Evolutionary conservation across 2,329 filamentous ascomycete species (phyloP).

Genomic region (Leptographium radiaticola): DNA sequence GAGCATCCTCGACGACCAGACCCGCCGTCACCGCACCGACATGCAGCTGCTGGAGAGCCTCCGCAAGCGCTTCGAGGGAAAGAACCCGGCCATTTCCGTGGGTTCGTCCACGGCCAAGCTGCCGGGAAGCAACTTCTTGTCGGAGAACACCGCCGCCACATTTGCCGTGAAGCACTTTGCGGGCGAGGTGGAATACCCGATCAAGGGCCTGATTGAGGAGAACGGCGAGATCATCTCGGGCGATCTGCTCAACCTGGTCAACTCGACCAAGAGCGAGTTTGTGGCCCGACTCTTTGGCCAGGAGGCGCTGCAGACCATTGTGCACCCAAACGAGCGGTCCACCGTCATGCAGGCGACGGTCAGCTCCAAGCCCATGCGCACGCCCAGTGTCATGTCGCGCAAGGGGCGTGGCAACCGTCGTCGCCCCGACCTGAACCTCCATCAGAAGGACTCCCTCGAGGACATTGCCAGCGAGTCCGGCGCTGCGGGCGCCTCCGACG

Average conservation of each 20-base stretch:
- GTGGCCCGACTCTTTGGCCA: slow-evolving; percentile 89
- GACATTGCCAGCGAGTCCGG: slow-evolving; percentile 30
- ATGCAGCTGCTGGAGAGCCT: slow-evolving; percentile 82
- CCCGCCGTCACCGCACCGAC: slow-evolving; percentile 75
- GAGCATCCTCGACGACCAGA: slow-evolving; percentile 93
- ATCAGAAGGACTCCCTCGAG: slow-evolving; percentile 28
- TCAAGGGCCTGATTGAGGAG: slow-evolving; percentile 79
- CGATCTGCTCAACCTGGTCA: slow-evolving; percentile 89
- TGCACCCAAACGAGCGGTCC: slow-evolving; percentile 81
- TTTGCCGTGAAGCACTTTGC: slow-evolving; percentile 95
- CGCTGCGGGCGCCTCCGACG: slow-evolving; percentile 20
- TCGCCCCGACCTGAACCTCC: slow-evolving; percentile 19
- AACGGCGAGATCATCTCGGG: slow-evolving; percentile 94
- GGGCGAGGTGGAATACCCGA: slow-evolving; percentile 87
- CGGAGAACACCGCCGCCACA: slow-evolving; percentile 63
- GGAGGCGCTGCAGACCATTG: slow-evolving; percentile 79
- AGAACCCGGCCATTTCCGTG: slow-evolving; percentile 80
- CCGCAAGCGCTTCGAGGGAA: slow-evolving; percentile 85
- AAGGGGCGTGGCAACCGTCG: slow-evolving; percentile 32
- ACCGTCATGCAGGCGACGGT: slow-evolving; percentile 94
- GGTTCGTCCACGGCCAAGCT: slow-evolving; percentile 61
- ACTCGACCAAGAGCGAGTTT: slow-evolving; percentile 77
- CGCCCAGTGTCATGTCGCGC: slow-evolving; percentile 81
- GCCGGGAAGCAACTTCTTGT: slow-evolving; percentile 80
- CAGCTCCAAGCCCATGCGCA: slow-evolving; percentile 85